These are phyloP conservation scores for Acanthamoeba sp. DNA, from an alignment of 208 protist species.

Conservation along the genomic window DNA sequence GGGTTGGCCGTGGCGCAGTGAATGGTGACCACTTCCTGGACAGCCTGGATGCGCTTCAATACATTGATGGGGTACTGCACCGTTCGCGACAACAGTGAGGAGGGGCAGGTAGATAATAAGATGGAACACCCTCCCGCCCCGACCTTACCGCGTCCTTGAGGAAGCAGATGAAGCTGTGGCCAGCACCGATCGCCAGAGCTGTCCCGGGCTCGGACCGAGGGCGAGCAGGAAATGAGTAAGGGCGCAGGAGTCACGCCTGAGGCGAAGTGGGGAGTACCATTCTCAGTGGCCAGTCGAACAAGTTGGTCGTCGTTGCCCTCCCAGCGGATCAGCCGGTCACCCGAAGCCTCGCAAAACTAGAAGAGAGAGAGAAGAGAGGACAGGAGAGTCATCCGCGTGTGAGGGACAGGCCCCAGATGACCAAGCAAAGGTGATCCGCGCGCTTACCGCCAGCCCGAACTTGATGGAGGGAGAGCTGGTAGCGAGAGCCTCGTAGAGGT, in stretches of 20 bases:
- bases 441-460: constrained; percentile 69
- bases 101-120: background rate
- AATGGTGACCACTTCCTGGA: constrained; percentile 59
- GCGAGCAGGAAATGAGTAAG: background rate
- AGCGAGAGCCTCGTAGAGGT: constrained; percentile 56
- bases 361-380: too few species aligned
- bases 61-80: constrained; percentile 59
- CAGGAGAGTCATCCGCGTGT: background rate
- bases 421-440: background rate
- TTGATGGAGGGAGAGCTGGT: constrained; percentile 45
- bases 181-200: background rate
- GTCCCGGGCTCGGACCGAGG: too few species aligned
- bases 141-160: constrained; percentile 2
- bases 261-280: background rate
- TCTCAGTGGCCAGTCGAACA: constrained; percentile 36
- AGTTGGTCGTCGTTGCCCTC: constrained; percentile 59
- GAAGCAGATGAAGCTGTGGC: constrained; percentile 74
- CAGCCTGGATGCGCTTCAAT: constrained; percentile 36
- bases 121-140: background rate
- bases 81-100: too few species aligned
- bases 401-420: background rate
- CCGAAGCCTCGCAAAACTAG: constrained; percentile 74
- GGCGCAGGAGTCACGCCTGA: background rate
- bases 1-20: constrained; percentile 71
- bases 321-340: constrained; percentile 55